Evolutionary conservation across 2,329 filamentous ascomycete species (phyloP), one percentile per base, ranked within the genome.

Genomic region (Endoconidiophora laricicola): DNA sequence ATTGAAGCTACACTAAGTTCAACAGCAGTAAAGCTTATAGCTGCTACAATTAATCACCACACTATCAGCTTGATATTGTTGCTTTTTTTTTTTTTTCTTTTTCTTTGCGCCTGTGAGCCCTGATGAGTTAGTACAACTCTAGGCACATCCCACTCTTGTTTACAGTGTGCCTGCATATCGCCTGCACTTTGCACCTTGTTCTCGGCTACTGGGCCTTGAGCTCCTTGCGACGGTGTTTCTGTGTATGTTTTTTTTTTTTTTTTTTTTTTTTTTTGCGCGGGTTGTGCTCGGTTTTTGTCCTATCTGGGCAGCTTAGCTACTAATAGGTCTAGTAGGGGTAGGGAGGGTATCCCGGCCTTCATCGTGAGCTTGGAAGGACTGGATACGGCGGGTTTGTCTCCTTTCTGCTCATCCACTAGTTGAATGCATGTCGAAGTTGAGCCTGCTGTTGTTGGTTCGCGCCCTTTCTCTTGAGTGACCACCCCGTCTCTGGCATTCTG

Each of bases 161-260:
- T 33, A 33, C 12, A 33, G 26, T 10, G 26, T 33, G 26, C 26
- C 26, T 33, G 40, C 20, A 24, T 49, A 24, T 37, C 6, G 26
- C 20, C 20, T 40, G 46, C 46, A 48, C 46, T 48, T 48, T 48
- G 46, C 33, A 38, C 39, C 39, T 39, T 48, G 46, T 40, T 48
- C 26, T 48, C 46, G 37, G 37, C 22, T 43, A 24, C 10, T 43
- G 18, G 40, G 40, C 20, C 24, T 20, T 20, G 18, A 43, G 20
- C 24, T 20, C 24, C 20, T 20, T 22, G 40, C 40, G 16, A 23
- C 40, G 16, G 40, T 42, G 18, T 44, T 49, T 37, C 26, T 38
- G 36, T 9, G 37, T 16, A n/a, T 29, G 29, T 33, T 29, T n/a
- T 33, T 48, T 36, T 43, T 29, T 49, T 22, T 33, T 29, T n/a